Base-by-base conservation (phyloP, 1,284 basidiomycete species). In the Apiotrichum sp. region DNA sequence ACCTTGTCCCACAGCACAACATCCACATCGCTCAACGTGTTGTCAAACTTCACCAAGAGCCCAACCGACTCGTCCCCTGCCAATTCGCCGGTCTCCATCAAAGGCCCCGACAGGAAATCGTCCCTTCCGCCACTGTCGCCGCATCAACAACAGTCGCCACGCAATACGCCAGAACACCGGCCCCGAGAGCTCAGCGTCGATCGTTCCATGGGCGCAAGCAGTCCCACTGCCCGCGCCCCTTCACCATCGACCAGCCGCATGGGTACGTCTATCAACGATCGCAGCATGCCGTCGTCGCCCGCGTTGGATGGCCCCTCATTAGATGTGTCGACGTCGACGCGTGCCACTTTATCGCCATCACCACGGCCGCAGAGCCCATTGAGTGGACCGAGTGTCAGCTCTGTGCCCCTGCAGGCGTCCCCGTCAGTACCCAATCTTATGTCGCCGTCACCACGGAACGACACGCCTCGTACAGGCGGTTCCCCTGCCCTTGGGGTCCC, bases 401-500 rank as follows among this genome's bases (percentile, higher is more conserved):
- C 22, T 29, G 38, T 16, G 14, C 5, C 38, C 10, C 9, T 55
- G 34, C 4, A 14, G 29, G n/a, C 35, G n/a, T 45, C 50, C 11
- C 44, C 36, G 6, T 52, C 53, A 1, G 29, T 40, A 2, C 45
- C 45, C 35, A 48, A 49, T 31, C 34, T 49, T 33, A 11, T 31
- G 14, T 39, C 47, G n/a, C 44, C 39, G 9, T 42, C 35, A 0
- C 13, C 43, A 6, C 42, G 53, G 16, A 52, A 53, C 38, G 42
- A 49, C n/a, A 52, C 50, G 3, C 38, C 52, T 31, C 52, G 52
- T 16, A 53, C 45, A 5, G 39, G 45, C n/a, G 32, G 39, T 8
- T 53, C 52, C 9, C 52, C 52, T 4, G 72, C 72, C 1, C 59
- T 77, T 32, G 65, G 65, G 43, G 71, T 74, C 4, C 70, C 66